These are phyloP conservation scores for Ophiocordyceps sinensis DNA, from an alignment of 2,329 filamentous ascomycete species.

Conservation along the genomic window DNA sequence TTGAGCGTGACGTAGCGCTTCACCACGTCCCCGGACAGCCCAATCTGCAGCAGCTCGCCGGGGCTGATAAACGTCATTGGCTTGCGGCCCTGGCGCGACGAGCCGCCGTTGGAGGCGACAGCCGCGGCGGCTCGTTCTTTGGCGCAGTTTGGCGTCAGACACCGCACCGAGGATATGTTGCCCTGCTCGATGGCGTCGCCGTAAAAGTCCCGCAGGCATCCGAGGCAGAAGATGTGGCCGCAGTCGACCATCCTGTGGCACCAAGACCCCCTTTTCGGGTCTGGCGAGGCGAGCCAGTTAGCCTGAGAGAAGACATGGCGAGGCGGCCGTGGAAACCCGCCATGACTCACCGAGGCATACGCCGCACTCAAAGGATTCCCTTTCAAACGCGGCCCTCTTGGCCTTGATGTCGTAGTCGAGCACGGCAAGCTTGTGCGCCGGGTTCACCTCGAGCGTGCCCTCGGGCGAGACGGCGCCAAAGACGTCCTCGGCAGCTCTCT, in stretches of 20 bases:
- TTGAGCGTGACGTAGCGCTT: conserved; percentile 81
- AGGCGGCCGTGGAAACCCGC: background rate
- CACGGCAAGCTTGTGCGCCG: conserved; percentile 52
- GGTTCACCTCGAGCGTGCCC: conserved; percentile 35
- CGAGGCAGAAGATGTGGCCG: conserved; percentile 77
- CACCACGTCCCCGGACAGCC: conserved; percentile 55
- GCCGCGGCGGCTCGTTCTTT: conserved; percentile 34
- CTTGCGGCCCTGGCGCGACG: conserved; percentile 27
- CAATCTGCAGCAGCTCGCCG: conserved; percentile 69
- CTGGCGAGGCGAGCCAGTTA: conserved; percentile 20
- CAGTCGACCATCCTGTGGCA: conserved; percentile 78
- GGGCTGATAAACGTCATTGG: conserved; percentile 59
- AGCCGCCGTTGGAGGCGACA: conserved; percentile 4
- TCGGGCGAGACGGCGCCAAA: conserved; percentile 40
- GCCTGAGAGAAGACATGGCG: no score
- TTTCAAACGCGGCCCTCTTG: conserved; percentile 62
- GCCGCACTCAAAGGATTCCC: conserved; percentile 74
- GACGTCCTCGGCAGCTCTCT: conserved; percentile 41
- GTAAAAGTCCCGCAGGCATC: conserved; percentile 86
- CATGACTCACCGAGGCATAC: conserved; percentile 51
- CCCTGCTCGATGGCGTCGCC: conserved; percentile 77
- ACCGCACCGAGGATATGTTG: conserved; percentile 65
- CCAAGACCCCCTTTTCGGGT: conserved; percentile 73
- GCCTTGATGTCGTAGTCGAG: conserved; percentile 67
- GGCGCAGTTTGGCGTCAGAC: conserved; percentile 65